Evolutionary conservation across 495 filamentous ascomycete genomes (phyloP).

Genomic region (Aspergillus saccharolyticus): DNA sequence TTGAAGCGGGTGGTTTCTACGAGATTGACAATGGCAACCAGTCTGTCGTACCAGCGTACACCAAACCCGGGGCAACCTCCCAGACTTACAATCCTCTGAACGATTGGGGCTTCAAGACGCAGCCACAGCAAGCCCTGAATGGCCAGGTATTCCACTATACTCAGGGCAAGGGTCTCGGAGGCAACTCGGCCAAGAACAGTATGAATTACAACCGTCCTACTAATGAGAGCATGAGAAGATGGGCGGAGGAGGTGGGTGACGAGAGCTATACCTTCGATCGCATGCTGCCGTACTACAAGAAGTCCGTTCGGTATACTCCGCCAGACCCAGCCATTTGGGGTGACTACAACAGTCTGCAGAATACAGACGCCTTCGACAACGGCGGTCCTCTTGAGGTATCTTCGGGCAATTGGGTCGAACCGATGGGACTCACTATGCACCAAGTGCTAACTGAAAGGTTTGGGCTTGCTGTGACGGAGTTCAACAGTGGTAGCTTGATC

Average conservation of each 20-base stretch:
- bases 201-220: conserved; percentile 42
- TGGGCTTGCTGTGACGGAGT: conserved; percentile 26
- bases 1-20: conserved; percentile 54
- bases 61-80: conserved; percentile 48
- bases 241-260: conserved; percentile 54
- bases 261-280: conserved; percentile 45
- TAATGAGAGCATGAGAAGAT: conserved; percentile 36
- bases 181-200: conserved; percentile 38
- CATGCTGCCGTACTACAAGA: conserved; percentile 49
- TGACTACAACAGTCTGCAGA: conserved; percentile 28
- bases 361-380: conserved; percentile 21
- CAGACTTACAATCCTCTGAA: conserved; percentile 37
- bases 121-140: conserved; percentile 27
- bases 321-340: conserved; percentile 29
- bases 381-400: conserved; percentile 35
- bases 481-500: conserved; percentile 33
- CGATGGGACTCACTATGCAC: conserved; percentile 23
- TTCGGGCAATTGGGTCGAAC: conserved; percentile 18
- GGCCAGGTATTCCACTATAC: conserved; percentile 26
- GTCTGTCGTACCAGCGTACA: conserved; percentile 43
- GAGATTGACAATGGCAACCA: conserved; percentile 45
- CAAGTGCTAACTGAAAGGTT: conserved; percentile 21
- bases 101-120: conserved; percentile 45
- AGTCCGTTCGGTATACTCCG: conserved; percentile 43
- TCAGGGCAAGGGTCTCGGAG: conserved; percentile 24